These are phyloP conservation scores for Hyphodiscus sp. DNA, from an alignment of 2,329 filamentous ascomycete genomes.

Conservation along the genomic window DNA sequence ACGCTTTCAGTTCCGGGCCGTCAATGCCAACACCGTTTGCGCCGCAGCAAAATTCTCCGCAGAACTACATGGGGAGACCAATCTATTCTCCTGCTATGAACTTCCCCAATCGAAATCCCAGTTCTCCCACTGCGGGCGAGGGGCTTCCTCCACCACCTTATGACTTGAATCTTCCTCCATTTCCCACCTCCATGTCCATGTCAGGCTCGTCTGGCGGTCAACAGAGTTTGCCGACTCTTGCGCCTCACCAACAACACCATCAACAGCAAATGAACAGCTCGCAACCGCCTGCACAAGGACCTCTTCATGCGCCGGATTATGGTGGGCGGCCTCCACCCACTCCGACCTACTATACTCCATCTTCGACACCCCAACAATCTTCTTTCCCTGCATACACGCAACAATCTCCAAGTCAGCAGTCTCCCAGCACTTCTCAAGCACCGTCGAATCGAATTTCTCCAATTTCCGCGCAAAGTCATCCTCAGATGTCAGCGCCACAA, in stretches of 20 bases:
- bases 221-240: conserved; percentile 33
- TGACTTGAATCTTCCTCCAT: conserved; percentile 57
- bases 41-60: conserved; percentile 32
- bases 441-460: conserved; percentile 35
- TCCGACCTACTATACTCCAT: conserved; percentile 49
- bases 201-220: conserved; percentile 40
- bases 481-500: conserved; percentile 49
- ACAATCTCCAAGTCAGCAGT: conserved; percentile 42
- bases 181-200: conserved; percentile 52
- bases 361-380: conserved; percentile 41
- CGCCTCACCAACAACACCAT: conserved; percentile 29
- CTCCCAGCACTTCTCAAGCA: conserved; percentile 33
- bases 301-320: conserved; percentile 55
- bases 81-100: conserved; percentile 51
- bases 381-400: conserved; percentile 43
- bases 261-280: conserved; percentile 35
- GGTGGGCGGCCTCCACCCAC: conserved; percentile 48
- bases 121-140: conserved; percentile 55
- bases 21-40: conserved; percentile 27
- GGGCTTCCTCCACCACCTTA: conserved; percentile 61
- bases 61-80: conserved; percentile 39
- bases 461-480: conserved; percentile 32
- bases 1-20: conserved; percentile 49
- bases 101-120: conserved; percentile 46
- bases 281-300: conserved; percentile 45